Evolutionary conservation across 116 monocot genomes (phyloP), one percentile per base, ranked within the genome.

Genomic region (Cymodocea nodosa): DNA sequence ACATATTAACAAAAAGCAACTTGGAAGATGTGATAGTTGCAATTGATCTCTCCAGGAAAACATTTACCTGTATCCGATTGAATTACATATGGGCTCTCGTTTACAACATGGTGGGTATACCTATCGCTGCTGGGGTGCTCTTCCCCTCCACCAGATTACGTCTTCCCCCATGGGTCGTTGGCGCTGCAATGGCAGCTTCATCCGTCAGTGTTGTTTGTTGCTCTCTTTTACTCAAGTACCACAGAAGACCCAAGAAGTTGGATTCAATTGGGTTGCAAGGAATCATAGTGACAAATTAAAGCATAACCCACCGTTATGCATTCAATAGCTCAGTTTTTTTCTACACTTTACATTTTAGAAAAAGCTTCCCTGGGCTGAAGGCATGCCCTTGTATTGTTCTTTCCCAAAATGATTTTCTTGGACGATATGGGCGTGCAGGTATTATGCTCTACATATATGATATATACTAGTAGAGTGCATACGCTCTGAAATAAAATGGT

Each of bases 41-140:
- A 16, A 82, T 89, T 23, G 93, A 89, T 75, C 82, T 94, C 52
- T 94, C 86, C 0, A 72, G 86, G 50, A 94, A 83, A 68, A 84
- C 93, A 10, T 82, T 89, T 57, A 80, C 73, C 15, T 57, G 86
- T 15, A 94, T 94, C 53, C 75, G 84, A 23, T 64, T 82, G 75
- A 94, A 94, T 61, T 94, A 94, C 67, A 69, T 86, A 6, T 89
- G 89, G 93, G 93, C 93, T 12, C 78, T 89, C 37, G 94, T 86
- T 11, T 94, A 89, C 69, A 94, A 94, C 68, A 76, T 89, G 52
- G 74, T 94, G 18, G 82, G 93, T 34, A 94, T 94, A 48, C 89
- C 93, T 0, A 80, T 94, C 68, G 89, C 89, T 15, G 93, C 93
- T 1, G 89, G 93, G 17, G 93, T 51, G n/a, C 78, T 94, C n/a